Evolutionary conservation across 1,284 basidiomycete species (phyloP).

Genomic region (Cutaneotrichosporon sp.): DNA sequence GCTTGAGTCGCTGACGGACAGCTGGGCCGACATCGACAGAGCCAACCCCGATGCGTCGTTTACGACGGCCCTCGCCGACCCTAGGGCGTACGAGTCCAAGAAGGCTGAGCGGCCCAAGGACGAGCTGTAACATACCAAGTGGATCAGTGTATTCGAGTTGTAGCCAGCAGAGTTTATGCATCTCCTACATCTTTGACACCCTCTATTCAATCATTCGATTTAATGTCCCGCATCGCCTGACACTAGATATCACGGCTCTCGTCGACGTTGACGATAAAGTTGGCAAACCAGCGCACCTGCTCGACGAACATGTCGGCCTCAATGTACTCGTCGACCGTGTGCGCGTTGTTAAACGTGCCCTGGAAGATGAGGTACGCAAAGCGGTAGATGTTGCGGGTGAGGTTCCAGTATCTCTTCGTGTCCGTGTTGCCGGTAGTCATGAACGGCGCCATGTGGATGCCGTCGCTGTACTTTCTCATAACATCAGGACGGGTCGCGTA

Average conservation of each 20-base stretch:
- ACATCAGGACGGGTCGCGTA: constrained; percentile 34
- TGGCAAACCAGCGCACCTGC: constrained; percentile 46
- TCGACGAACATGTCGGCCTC: constrained; percentile 41
- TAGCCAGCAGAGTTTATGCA: constrained; percentile 2
- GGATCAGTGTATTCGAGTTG: neutral
- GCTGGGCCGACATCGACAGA: constrained; percentile 12
- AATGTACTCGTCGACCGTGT: constrained; percentile 47
- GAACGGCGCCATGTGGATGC: constrained; percentile 40
- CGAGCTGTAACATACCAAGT: constrained; percentile 5
- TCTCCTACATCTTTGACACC: neutral
- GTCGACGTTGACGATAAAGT: constrained; percentile 46
- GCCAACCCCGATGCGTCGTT: constrained; percentile 1
- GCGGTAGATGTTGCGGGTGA: constrained; percentile 48
- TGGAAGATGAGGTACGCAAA: constrained; percentile 34
- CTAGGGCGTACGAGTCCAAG: neutral
- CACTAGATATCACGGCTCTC: constrained; percentile 32
- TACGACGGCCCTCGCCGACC: neutral
- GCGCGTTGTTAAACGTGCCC: constrained; percentile 29
- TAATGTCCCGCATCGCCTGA: neutral
- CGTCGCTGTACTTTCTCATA: constrained; percentile 14
- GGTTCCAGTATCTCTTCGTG: constrained; percentile 49
- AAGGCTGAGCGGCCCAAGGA: neutral
- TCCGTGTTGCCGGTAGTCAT: constrained; percentile 48
- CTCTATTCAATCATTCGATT: neutral
- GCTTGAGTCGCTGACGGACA: neutral